These are phyloP conservation scores for Annulohypoxylon maeteangense DNA, from an alignment of 495 filamentous ascomycete genomes.

Conservation along the genomic window DNA sequence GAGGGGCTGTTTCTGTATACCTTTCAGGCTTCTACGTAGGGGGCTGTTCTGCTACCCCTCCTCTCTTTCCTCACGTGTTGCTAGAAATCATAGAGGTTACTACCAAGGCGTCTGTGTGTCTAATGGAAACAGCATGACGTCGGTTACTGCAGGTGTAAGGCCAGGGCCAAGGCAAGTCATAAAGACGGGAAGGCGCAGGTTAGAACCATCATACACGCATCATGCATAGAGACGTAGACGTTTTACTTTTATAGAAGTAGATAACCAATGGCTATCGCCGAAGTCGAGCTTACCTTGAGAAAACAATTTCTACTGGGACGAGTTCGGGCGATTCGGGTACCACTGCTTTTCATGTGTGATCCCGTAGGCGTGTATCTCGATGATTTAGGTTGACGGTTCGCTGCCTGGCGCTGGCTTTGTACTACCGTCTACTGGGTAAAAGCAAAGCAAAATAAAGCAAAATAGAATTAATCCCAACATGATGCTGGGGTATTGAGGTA, in stretches of 20 bases:
- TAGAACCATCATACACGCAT: background rate
- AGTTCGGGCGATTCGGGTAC: background rate
- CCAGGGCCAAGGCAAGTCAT: background rate
- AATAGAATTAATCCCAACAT: background rate
- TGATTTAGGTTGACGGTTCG: slow-evolving; percentile 2
- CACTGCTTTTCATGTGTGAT: slow-evolving; percentile 5
- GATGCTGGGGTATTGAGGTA: background rate
- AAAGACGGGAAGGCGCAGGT: slow-evolving; percentile 26
- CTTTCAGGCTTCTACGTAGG: slow-evolving; percentile 49
- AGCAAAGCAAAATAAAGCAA: background rate
- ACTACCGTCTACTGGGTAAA: background rate
- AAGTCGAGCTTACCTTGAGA: slow-evolving; percentile 6
- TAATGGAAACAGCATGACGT: background rate
- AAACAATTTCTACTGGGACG: background rate
- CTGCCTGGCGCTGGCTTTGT: background rate
- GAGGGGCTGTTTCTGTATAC: slow-evolving; percentile 73
- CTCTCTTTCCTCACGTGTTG: background rate
- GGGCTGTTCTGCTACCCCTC: background rate
- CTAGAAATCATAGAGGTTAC: background rate
- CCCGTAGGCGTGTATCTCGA: background rate
- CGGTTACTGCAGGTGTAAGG: background rate
- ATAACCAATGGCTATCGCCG: slow-evolving; percentile 1
- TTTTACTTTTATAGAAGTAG: slow-evolving; percentile 4
- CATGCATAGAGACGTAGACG: background rate
- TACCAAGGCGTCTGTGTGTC: background rate